phyloP scores from a whole-genome alignment of 345 rosid species.

The Acer saccharum region DNA sequence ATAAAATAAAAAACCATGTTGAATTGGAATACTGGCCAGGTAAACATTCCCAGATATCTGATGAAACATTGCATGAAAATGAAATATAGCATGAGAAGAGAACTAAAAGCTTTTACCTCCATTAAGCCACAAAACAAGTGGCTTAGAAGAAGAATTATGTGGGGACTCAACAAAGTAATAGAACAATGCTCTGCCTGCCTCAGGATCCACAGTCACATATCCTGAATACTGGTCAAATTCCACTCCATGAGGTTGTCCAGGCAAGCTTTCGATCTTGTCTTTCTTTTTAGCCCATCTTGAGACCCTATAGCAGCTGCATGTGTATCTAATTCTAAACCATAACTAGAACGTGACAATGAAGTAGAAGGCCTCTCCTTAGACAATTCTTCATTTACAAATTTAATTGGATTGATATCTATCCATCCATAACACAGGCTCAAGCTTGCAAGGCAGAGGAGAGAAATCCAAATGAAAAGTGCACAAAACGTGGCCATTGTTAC shows the following conservation, averaged over 20 bases:
- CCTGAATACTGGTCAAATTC: conserved; percentile 25
- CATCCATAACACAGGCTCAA: conserved; percentile 5
- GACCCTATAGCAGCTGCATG: not conserved
- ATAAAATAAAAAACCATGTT: no score
- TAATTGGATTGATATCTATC: conserved; percentile 11
- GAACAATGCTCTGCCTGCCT: conserved; percentile 26
- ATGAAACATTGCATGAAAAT: no score
- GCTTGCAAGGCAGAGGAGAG: conserved; percentile 7
- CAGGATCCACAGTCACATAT: conserved; percentile 25
- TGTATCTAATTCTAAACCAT: not conserved
- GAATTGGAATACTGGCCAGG: no score
- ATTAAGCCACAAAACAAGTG: conserved; percentile 8
- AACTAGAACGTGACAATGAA: not conserved
- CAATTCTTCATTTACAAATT: conserved; percentile 6
- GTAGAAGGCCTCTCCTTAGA: conserved; percentile 1
- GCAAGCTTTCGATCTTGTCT: conserved; percentile 26
- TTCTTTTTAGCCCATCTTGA: conserved; percentile 15
- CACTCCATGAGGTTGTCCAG: conserved; percentile 30
- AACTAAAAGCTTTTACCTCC: no score
- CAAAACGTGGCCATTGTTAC: conserved; percentile 10
- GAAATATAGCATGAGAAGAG: no score
- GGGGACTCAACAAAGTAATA: conserved; percentile 31
- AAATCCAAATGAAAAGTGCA: conserved; percentile 1
- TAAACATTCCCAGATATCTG: no score
- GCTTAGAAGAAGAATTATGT: conserved; percentile 15